Base-by-base conservation (phyloP, 345 rosid genomes). In the Dimocarpus longan region DNA sequence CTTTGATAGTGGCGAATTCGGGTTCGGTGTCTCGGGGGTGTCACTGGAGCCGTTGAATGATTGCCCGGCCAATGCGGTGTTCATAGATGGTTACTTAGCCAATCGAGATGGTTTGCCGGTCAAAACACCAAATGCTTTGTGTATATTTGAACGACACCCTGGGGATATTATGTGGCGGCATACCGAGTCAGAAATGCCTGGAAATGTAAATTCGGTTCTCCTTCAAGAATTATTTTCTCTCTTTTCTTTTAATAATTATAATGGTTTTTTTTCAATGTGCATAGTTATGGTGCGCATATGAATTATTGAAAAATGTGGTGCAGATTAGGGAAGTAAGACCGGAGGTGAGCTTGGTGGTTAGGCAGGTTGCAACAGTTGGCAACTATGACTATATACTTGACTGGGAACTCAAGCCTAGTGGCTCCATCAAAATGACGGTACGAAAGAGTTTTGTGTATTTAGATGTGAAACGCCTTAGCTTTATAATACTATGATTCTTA, bases 111-210 rank as follows among this genome's bases (percentile, higher is more conserved):
- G 92, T 8, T 68, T 78, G 0, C 85, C 89, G 0, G 75, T 84
- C 3, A 42, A 83, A 57, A 68, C 81, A 0, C 8, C 88, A 0
- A 80, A 88, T 24, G 90, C 22, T 0, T 65, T 85, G 0, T 89
- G 91, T 78, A 76, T 91, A 66, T 91, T 91, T 44, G 92, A 88
- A 50, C 83, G 89, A 13, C 84, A 89, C 74, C 59, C 90, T 0
- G 91, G 94, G 1, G 86, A 89, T 54, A 10, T 83, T 9, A 83
- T 81, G 88, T 87, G 90, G 88, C 82, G 90, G 19, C 88, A 83
- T 50, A 76, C 84, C 12, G 90, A 87, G 28, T 0, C 70, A 0
- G 82, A 60, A 19, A 64, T 84, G 62, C 80, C 84, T 6, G 78
- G 70, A 13, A 13, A 52, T 37, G 37, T 24, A 71, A 54, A 44